Conservation (phyloP, 495 filamentous ascomycete genomes). For the Glutinoglossum americanum region DNA sequence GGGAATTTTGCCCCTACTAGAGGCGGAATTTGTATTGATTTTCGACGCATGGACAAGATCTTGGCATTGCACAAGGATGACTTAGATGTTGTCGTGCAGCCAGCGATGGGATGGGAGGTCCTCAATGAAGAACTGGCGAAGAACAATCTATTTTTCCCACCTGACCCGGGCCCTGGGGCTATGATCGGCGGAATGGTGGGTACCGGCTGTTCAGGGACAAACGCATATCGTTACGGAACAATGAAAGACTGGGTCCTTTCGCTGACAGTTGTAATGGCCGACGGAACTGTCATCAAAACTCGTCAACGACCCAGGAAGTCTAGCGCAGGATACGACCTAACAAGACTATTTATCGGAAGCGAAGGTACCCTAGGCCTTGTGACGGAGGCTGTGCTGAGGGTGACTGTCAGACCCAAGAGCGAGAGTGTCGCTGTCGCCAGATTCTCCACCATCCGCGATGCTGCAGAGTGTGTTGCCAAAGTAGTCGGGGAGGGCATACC, state of each 20-base stretch:
- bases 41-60: constrained; percentile 54
- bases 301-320: constrained; percentile 56
- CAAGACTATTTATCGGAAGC: constrained; percentile 68
- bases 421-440: constrained; percentile 69
- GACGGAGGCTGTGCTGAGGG: constrained; percentile 68
- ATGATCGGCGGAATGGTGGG: constrained; percentile 95
- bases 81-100: constrained; percentile 64
- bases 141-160: constrained; percentile 59
- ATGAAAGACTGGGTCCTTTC: constrained; percentile 93
- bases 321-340: constrained; percentile 74
- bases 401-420: constrained; percentile 54
- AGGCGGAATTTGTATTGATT: constrained; percentile 61
- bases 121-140: constrained; percentile 51
- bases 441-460: constrained; percentile 56
- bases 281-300: constrained; percentile 83
- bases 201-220: constrained; percentile 83
- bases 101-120: constrained; percentile 57
- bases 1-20: constrained; percentile 57
- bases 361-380: constrained; percentile 83
- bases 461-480: constrained; percentile 58
- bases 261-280: constrained; percentile 78
- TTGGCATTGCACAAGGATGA: constrained; percentile 48
- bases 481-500: constrained; percentile 64
- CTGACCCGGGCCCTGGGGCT: constrained; percentile 60
- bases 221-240: constrained; percentile 82